phyloP scores from a whole-genome alignment of 805 yeast genomes.

The Hemisphaericaspora nanyangensis region DNA sequence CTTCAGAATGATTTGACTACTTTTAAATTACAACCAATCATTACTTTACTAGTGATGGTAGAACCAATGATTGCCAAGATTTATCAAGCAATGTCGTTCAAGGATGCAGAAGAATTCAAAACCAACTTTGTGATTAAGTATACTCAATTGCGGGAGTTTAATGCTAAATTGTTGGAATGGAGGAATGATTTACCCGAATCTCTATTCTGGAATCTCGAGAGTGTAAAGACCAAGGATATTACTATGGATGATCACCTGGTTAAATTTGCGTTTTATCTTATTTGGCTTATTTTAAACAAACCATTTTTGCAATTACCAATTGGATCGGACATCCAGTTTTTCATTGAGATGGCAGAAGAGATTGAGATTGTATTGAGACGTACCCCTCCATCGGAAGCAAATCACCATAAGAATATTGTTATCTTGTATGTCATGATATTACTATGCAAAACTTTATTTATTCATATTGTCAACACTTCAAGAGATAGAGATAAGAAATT shows the following conservation, averaged over 20 bases:
- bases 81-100: conserved; percentile 4
- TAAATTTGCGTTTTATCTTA: conserved; percentile 3
- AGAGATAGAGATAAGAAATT: neutral
- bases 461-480: neutral
- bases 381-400: neutral
- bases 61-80: conserved; percentile 3
- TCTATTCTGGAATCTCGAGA: neutral
- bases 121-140: neutral
- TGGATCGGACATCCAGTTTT: neutral
- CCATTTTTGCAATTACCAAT: conserved; percentile 2
- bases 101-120: conserved; percentile 4
- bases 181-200: neutral
- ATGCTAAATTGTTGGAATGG: conserved; percentile 1
- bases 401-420: conserved; percentile 1
- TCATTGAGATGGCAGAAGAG: neutral
- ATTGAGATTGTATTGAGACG: neutral
- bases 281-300: conserved; percentile 3
- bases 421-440: conserved; percentile 1
- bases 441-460: neutral
- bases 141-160: conserved; percentile 1
- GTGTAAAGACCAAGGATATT: neutral
- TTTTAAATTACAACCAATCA: neutral
- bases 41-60: neutral
- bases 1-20: neutral
- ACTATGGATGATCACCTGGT: conserved; percentile 1